Evolutionary conservation across 768 basidiomycete genomes (phyloP), one percentile per base, ranked within the genome.

Genomic region (Clavaria fumosa): DNA sequence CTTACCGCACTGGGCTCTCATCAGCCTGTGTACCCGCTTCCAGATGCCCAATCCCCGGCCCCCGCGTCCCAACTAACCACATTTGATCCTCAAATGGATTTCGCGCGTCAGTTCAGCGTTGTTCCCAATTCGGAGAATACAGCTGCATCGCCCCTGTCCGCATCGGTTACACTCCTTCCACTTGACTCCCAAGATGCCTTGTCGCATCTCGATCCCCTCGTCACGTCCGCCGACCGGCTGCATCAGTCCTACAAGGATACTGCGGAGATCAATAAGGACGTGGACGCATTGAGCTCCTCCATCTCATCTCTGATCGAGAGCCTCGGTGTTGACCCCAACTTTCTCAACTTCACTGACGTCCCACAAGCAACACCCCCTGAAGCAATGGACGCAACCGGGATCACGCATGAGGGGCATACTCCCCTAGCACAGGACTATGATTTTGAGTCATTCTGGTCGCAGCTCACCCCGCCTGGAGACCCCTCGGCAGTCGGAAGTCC

Each of bases 231-330:
- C 14, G 41, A 47, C 17, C 40, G 40, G 22, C 52, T 78, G 35
- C 64, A 75, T 34, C 64, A 66, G 45, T 58, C 67, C 1, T 84
- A 80, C 63, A 67, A 62, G 33, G 65, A 61, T 23, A 62, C 81
- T 0, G 51, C 64, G 19, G 78, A 78, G 43, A 75, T 89, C 31
- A 73, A 76, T 41, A 65, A 67, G 32, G 79, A 83, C 39, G 80
- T 89, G 19, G 74, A 77, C 44, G 69, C 71, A 24, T 56, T 88
- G 37, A 72, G 79, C 43, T 60, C 57, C 9, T 75, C 70, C 42
- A 74, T 91, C 30, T 69, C 82, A 41, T 69, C 70, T 4, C 61
- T 90, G 42, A 79, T 88, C 21, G 65, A 78, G 44, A 68, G 68
- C 34, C 66, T 86, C 32, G 80, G 79, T 5, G 53, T 81, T 34